Evolutionary conservation across 257 asterid species (phyloP), one percentile per base, ranked within the genome.

Genomic region (Apocynum venetum): DNA sequence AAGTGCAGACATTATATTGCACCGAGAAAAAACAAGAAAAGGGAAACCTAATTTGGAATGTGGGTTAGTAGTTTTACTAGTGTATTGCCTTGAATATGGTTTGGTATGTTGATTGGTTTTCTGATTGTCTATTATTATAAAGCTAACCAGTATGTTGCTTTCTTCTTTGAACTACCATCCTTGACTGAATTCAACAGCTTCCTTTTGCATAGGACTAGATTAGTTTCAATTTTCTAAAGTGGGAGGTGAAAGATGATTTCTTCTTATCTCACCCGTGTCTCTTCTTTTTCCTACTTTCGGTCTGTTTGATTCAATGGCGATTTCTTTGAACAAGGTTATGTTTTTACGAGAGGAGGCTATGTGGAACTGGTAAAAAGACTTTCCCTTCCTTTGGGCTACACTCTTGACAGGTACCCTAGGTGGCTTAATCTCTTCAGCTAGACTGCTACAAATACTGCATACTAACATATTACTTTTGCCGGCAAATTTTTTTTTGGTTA

Each of bases 271-370:
- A 43, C 40, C 56, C 52, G n/a, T 44, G 20, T 69, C 59, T 60
- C 61, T 25, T 64, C 48, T 17, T 52, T 17, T 55, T 4, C 17
- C 25, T 17, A 3, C 17, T 55, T 19, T 31, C 35, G 48, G 40
- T 67, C 13, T 67, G 6, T 13, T 19, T 67, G 8, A 15, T 1
- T 67, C 15, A 12, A 67, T 67, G 36, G 25, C 19, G 52, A 76
- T 73, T 44, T 61, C 48, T 38, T n/a, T 19, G 61, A 53, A 76
- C 74, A 78, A 93, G 98, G 98, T 79, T 95, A 90, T 75, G 98
- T 95, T 61, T 87, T 91, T 88, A 91, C 96, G 3, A 86, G 98
- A 83, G 98, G 98, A 81, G 98, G 98, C 77, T 95, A 87, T 75
- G 89, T 95, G 60, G 98, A 95, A 65, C 87, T 95, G 82, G 81